phyloP scores from a whole-genome alignment of 2,329 filamentous ascomycete species.

The Hymenoscyphus albidus region DNA sequence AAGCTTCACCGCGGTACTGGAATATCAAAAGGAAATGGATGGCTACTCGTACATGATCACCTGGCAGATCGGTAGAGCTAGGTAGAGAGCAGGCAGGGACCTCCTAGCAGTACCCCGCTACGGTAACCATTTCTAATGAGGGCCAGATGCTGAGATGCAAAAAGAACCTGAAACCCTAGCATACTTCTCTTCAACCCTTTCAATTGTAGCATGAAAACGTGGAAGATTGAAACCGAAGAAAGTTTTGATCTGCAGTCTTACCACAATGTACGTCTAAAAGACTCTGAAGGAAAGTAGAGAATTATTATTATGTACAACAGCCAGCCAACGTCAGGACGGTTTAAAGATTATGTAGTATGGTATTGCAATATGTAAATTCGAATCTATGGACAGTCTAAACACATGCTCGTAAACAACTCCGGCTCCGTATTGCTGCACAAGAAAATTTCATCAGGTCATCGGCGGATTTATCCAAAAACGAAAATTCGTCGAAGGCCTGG shows the following conservation, averaged over 20 bases:
- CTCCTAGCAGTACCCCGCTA: not conserved
- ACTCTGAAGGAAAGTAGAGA: not conserved
- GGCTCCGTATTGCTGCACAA: constrained; percentile 7
- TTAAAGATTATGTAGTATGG: constrained; percentile 14
- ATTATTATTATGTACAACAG: not conserved
- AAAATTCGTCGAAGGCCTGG: constrained; percentile 33
- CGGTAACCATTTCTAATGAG: too few relatives aligned
- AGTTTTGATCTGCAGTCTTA: not conserved
- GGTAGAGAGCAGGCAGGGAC: too few relatives aligned
- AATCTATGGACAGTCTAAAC: constrained; percentile 4
- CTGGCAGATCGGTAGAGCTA: too few relatives aligned
- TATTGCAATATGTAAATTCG: constrained; percentile 17
- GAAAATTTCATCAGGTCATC: constrained; percentile 27
- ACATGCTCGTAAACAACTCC: not conserved
- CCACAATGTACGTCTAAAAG: not conserved
- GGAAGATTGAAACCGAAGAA: not conserved
- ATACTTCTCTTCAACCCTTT: not conserved
- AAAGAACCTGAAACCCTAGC: not conserved
- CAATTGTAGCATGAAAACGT: not conserved
- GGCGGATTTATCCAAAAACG: constrained; percentile 26
- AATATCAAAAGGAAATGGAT: too few relatives aligned
- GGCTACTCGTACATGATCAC: too few relatives aligned
- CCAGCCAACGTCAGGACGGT: not conserved
- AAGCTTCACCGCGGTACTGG: too few relatives aligned
- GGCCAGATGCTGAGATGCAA: not conserved